Evolutionary conservation across 176 grass and related monocot species (phyloP).

Genomic region (Oryza longistaminata): DNA sequence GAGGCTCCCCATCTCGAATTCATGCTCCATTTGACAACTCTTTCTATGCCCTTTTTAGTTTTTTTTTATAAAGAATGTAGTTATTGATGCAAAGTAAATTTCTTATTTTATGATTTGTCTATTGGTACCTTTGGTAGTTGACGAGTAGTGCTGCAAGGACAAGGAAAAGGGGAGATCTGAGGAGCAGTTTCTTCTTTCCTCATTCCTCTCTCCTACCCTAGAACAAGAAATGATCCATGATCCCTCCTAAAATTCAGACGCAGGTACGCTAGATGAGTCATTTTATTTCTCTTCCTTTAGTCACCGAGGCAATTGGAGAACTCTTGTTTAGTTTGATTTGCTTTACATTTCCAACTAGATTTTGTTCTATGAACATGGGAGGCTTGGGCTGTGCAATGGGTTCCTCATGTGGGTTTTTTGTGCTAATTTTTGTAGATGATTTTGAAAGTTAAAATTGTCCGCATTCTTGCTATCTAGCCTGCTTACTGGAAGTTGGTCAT

Average conservation of each 20-base stretch:
- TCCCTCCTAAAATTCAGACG: constrained; percentile 3
- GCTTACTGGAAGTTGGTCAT: not conserved
- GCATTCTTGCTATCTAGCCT: not conserved
- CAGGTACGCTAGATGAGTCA: constrained; percentile 16
- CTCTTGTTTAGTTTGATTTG: constrained; percentile 21
- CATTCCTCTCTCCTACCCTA: constrained; percentile 4
- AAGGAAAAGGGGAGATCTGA: constrained; percentile 34
- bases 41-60: not conserved
- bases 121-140: constrained; percentile 46
- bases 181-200: constrained; percentile 38
- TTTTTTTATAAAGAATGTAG: not conserved
- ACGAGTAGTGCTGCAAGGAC: constrained; percentile 32
- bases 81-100: constrained; percentile 25
- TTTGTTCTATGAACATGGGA: not conserved
- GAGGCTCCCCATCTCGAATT: constrained; percentile 20
- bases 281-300: constrained; percentile 17
- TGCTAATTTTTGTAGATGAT: not conserved
- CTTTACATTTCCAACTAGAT: constrained; percentile 22
- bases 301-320: not conserved
- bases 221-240: not conserved
- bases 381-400: not conserved
- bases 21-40: constrained; percentile 30
- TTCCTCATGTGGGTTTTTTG: constrained; percentile 2
- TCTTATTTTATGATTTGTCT: constrained; percentile 33
- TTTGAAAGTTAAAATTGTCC: not conserved